Evolutionary conservation across 2,329 filamentous ascomycete species (phyloP).

Genomic region (Cytospora paraplurivora): DNA sequence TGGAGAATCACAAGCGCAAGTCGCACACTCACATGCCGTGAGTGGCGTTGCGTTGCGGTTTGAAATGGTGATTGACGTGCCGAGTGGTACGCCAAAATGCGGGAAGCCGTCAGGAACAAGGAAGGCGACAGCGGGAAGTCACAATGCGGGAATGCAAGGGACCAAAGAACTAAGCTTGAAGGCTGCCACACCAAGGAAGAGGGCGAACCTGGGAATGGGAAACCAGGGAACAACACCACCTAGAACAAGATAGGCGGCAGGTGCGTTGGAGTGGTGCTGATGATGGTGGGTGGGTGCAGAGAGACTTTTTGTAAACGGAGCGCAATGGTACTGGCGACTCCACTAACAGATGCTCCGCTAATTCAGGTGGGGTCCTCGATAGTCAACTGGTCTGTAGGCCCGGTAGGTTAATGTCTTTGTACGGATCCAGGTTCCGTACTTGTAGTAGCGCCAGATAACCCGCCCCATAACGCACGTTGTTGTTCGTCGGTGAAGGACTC

Average conservation of each 20-base stretch:
- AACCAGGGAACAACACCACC: conserved; percentile 8
- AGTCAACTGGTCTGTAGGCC: background rate
- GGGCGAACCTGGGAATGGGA: background rate
- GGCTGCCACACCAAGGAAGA: background rate
- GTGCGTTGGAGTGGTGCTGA: background rate
- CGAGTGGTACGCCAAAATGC: background rate
- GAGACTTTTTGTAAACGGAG: conserved; percentile 4
- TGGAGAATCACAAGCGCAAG: background rate
- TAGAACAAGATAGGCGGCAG: conserved; percentile 12
- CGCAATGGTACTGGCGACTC: background rate
- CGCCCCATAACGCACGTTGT: conserved; percentile 6
- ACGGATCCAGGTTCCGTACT: too few relatives aligned
- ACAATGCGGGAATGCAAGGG: background rate
- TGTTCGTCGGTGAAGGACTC: conserved; percentile 17
- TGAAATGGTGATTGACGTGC: background rate
- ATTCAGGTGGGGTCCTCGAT: conserved; percentile 12
- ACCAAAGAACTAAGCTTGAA: background rate
- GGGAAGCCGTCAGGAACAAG: conserved; percentile 2
- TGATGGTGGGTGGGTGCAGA: too few relatives aligned
- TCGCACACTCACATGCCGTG: conserved; percentile 20
- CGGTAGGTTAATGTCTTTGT: too few relatives aligned
- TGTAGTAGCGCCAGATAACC: conserved; percentile 13
- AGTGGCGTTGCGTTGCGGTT: conserved; percentile 15
- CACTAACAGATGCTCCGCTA: conserved; percentile 23
- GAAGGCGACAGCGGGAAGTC: background rate